Evolutionary conservation across 176 grass and related monocot species (phyloP).

Genomic region (Aegilops bicornis): DNA sequence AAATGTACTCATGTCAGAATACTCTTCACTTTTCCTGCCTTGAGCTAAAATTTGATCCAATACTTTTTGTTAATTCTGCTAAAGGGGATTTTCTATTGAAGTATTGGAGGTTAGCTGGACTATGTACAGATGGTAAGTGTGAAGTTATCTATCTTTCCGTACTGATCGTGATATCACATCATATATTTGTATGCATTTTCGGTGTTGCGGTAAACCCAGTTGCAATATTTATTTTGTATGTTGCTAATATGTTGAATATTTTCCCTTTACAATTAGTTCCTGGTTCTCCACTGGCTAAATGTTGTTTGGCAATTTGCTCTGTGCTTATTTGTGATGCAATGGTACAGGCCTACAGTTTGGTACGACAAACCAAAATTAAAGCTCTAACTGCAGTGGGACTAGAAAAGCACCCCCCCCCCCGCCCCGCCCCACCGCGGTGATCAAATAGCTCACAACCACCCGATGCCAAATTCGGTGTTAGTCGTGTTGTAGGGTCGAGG

Average conservation of each 20-base stretch:
- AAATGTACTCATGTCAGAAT: conserved; percentile 14
- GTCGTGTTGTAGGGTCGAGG: background rate
- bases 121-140: conserved; percentile 69
- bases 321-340: background rate
- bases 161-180: conserved; percentile 3
- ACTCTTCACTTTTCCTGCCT: conserved; percentile 20
- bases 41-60: conserved; percentile 38
- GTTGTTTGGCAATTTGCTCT: conserved; percentile 14
- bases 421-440: background rate
- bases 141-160: background rate
- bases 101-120: conserved; percentile 69
- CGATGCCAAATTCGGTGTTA: background rate
- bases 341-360: background rate
- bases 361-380: background rate
- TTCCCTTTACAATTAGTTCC: background rate
- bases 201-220: background rate
- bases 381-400: background rate
- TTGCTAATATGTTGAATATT: background rate
- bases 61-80: background rate
- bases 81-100: conserved; percentile 78
- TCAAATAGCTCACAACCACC: background rate
- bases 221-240: background rate
- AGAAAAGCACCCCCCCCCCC: background rate
- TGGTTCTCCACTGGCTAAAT: conserved; percentile 2
- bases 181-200: background rate